phyloP scores from a whole-genome alignment of 768 basidiomycete genomes.

The Dentipellis sp. region DNA sequence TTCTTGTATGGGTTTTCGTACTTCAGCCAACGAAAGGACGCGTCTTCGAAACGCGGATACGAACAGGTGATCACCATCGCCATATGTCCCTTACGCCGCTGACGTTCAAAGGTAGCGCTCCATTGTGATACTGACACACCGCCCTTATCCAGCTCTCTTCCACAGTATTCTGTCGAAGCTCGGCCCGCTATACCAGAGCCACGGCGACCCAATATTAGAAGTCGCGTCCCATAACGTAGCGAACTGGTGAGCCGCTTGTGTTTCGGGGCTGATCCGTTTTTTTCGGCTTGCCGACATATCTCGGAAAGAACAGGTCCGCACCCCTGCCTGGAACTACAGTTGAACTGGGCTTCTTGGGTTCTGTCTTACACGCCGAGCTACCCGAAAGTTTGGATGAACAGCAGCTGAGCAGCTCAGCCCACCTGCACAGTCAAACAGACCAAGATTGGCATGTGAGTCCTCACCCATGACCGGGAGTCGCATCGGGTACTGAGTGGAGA shows the following conservation, averaged over 20 bases:
- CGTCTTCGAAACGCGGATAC: conserved; percentile 66
- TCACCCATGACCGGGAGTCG: neutral
- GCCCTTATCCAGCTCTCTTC: conserved; percentile 79
- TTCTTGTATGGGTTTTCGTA: conserved; percentile 73
- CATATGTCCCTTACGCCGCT: neutral
- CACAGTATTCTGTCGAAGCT: conserved; percentile 54
- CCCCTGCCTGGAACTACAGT: conserved; percentile 55
- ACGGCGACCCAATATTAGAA: conserved; percentile 77
- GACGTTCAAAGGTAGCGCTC: conserved; percentile 43
- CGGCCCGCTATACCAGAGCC: conserved; percentile 64
- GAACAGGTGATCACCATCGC: conserved; percentile 44
- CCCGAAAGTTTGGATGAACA: conserved; percentile 64
- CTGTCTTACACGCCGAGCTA: conserved; percentile 62
- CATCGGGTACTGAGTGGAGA: neutral
- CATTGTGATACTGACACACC: conserved; percentile 72
- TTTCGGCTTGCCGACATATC: conserved; percentile 4
- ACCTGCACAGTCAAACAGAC: conserved; percentile 6
- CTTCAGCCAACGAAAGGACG: conserved; percentile 64
- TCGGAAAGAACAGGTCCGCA: conserved; percentile 62
- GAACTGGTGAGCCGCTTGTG: conserved; percentile 52
- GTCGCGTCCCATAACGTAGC: conserved; percentile 80
- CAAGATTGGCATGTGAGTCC: conserved; percentile 10
- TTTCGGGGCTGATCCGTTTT: neutral
- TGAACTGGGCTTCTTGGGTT: conserved; percentile 80
- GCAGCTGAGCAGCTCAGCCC: conserved; percentile 49